phyloP scores from a whole-genome alignment of 352 stramenopile genomes.

The Pythium monospermum region DNA sequence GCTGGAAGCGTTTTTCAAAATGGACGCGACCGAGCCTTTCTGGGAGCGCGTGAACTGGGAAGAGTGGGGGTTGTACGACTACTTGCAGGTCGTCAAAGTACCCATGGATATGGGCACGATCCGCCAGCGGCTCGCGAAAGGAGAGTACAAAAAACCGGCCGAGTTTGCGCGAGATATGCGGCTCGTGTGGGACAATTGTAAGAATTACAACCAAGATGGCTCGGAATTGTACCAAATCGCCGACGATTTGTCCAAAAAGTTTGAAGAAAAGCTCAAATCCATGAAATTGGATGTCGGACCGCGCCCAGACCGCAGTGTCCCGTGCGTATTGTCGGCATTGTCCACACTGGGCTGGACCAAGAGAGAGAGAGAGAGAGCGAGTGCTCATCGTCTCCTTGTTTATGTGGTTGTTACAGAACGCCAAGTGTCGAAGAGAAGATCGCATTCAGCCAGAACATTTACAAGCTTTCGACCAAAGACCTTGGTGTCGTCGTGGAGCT shows the following conservation, averaged over 20 bases:
- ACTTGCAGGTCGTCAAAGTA: conserved; percentile 87
- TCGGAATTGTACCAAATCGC: conserved; percentile 85
- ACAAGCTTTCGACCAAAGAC: conserved; percentile 76
- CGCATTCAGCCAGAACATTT: conserved; percentile 86
- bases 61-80: conserved; percentile 88
- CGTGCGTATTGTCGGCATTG: conserved; percentile 46
- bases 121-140: conserved; percentile 66
- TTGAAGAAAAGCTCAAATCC: conserved; percentile 82
- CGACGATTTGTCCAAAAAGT: conserved; percentile 82
- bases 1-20: conserved; percentile 77
- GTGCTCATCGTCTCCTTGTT: too few relatives aligned
- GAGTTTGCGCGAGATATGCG: conserved; percentile 84
- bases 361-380: too few relatives aligned
- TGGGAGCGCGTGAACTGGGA: conserved; percentile 87
- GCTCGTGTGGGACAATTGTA: conserved; percentile 84
- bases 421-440: conserved; percentile 81
- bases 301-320: conserved; percentile 59
- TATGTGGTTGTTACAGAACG: conserved; percentile 35
- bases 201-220: conserved; percentile 87
- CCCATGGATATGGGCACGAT: conserved; percentile 92
- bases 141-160: conserved; percentile 79
- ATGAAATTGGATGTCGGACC: conserved; percentile 78
- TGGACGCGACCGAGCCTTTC: conserved; percentile 77
- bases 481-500: conserved; percentile 71
- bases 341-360: too few relatives aligned